Conservation (phyloP, 768 basidiomycete species). For the Neoboletus subvelutipes region DNA sequence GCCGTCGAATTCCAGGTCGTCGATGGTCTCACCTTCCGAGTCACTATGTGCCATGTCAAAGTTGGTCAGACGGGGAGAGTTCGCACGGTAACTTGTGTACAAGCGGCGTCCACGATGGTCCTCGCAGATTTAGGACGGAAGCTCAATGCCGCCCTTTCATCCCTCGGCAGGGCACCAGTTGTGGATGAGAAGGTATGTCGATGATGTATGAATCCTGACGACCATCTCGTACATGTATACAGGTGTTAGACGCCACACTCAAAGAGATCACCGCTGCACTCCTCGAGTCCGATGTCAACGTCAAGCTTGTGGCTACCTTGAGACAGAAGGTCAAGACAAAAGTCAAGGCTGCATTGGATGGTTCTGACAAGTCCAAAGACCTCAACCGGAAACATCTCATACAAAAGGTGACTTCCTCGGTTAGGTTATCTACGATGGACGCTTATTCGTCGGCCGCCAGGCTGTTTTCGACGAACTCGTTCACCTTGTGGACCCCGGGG, state of each 20-base stretch:
- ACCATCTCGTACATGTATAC: conserved; percentile 10
- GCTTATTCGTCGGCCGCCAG: conserved; percentile 41
- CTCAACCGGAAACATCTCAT: conserved; percentile 82
- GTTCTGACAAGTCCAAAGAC: conserved; percentile 73
- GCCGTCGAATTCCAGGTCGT: conserved; percentile 57
- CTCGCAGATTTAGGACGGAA: conserved; percentile 92
- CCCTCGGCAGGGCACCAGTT: conserved; percentile 80
- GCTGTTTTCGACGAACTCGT: conserved; percentile 97
- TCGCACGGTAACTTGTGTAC: conserved; percentile 29
- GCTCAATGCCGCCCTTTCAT: conserved; percentile 90
- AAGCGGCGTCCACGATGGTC: conserved; percentile 64
- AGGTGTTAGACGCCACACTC: conserved; percentile 92
- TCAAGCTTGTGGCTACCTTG: conserved; percentile 87
- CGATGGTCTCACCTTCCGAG: conserved; percentile 62
- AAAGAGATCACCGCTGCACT: conserved; percentile 95
- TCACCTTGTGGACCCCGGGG: conserved; percentile 89
- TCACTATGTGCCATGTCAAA: conserved; percentile 52
- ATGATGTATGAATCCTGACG: background rate
- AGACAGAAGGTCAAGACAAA: conserved; percentile 89
- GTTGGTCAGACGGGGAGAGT: conserved; percentile 6
- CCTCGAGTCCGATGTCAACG: conserved; percentile 97
- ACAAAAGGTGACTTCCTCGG: conserved; percentile 65
- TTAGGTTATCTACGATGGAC: background rate
- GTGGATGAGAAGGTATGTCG: conserved; percentile 84
- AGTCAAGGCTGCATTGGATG: conserved; percentile 79